Base-by-base conservation (phyloP, 2,329 filamentous ascomycete species). In the Cladosporium sp. region DNA sequence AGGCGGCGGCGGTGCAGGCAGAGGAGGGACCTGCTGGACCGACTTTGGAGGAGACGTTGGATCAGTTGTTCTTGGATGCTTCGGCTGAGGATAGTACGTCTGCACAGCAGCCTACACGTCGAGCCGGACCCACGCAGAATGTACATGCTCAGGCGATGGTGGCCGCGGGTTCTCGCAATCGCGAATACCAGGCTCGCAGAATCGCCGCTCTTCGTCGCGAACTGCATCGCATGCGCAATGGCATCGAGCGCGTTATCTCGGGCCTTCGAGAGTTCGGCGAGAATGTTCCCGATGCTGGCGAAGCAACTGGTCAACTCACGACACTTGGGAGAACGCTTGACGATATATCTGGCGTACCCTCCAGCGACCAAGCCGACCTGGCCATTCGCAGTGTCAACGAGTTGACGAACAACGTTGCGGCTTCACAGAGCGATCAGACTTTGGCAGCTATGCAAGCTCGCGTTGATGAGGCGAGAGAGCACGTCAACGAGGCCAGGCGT, bases 131-230 rank as follows among this genome's bases (percentile, higher is more conserved):
- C 41, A 18, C 47, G 34, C 32, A 32, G 57, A 74, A 72, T 57
- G 55, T 73, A 10, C 72, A 75, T 38, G 72, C 70, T 2, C 72
- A 75, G 60, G 68, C 70, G 6, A 74, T 75, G 68, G 65, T 60
- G n/a, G 67, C 72, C 14, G 60, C 72, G 15, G 69, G 65, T n/a
- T 72, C 70, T n/a, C 73, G 74, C 32, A 77, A 74, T 55, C 69
- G 68, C 15, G 75, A 78, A 61, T 77, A 77, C 59, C 76, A 77
- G 64, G 68, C 69, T 55, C 75, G 77, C 2, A 72, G 77, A 3
- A 72, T 79, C 11, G 73, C 76, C 28, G 76, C 77, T 34, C 69
- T 79, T 14, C 73, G 77, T n/a, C 70, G 77, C 41, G 77, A 79
- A 64, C 71, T 79, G 7, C 70, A 74, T 32, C 71, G 77, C 2